Conservation (phyloP, 148 eudicot species). For the Nyssa sinensis region DNA sequence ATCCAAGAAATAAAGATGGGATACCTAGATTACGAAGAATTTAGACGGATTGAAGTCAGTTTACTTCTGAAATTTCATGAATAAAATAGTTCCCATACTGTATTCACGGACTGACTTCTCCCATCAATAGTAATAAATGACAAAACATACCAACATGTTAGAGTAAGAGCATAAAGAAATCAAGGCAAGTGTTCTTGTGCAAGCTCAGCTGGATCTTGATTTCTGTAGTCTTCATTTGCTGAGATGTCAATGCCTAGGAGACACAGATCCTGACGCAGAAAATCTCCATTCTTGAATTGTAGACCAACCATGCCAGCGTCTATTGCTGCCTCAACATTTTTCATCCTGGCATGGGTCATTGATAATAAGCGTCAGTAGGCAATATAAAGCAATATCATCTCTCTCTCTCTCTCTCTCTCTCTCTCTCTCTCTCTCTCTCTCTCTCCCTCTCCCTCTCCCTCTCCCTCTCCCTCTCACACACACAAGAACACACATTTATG, state of each 20-base stretch:
- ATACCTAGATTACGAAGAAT: too few relatives aligned
- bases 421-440: too few relatives aligned
- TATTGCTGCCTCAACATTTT: constrained; percentile 76
- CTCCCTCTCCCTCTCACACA: too few relatives aligned
- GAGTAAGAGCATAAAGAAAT: neutral
- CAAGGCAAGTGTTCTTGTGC: constrained; percentile 16
- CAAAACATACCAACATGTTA: neutral
- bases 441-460: too few relatives aligned
- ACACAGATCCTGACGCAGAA: constrained; percentile 53
- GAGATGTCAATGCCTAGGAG: constrained; percentile 46
- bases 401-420: too few relatives aligned
- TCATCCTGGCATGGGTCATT: constrained; percentile 41
- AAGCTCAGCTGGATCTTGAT: constrained; percentile 16
- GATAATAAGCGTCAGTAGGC: neutral
- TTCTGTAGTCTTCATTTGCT: constrained; percentile 8
- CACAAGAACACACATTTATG: too few relatives aligned
- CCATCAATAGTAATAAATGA: neutral
- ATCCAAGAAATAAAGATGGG: too few relatives aligned
- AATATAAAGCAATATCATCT: constrained; percentile 5
- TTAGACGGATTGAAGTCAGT: neutral
- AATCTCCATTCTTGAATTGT: constrained; percentile 62
- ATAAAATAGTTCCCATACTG: neutral
- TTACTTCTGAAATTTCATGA: neutral
- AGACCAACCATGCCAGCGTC: constrained; percentile 69
- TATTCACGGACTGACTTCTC: neutral